phyloP scores from a whole-genome alignment of 495 filamentous ascomycete genomes.

The Jackrogersella minutella region DNA sequence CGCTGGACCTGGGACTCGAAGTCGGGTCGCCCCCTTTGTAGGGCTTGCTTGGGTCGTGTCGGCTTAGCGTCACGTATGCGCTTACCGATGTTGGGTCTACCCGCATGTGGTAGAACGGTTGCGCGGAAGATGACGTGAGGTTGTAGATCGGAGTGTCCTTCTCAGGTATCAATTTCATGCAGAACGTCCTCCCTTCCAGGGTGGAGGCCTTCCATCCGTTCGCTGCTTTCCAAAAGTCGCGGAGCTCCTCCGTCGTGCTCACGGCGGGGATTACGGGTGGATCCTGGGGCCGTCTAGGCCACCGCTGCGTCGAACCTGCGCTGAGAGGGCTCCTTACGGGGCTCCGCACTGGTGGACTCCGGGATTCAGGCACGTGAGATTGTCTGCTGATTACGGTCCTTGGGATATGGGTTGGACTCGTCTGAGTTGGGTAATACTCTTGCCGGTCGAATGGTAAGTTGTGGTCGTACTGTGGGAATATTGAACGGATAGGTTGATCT shows the following conservation, averaged over 20 bases:
- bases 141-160: slow-evolving; percentile 61
- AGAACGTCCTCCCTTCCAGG: slow-evolving; percentile 60
- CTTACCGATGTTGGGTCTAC: slow-evolving; percentile 63
- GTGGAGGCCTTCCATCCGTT: slow-evolving; percentile 63
- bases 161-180: slow-evolving; percentile 57
- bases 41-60: slow-evolving; percentile 62
- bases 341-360: slow-evolving; percentile 42
- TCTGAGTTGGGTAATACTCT: slow-evolving; percentile 69
- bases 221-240: slow-evolving; percentile 62
- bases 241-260: slow-evolving; percentile 60
- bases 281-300: slow-evolving; percentile 52
- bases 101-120: slow-evolving; percentile 62
- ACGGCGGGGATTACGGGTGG: slow-evolving; percentile 55
- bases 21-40: slow-evolving; percentile 47
- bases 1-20: slow-evolving; percentile 27
- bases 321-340: slow-evolving; percentile 44
- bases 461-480: slow-evolving; percentile 85
- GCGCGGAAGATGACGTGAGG: slow-evolving; percentile 54
- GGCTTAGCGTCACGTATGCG: slow-evolving; percentile 59
- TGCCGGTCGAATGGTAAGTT: slow-evolving; percentile 73
- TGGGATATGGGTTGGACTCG: slow-evolving; percentile 62
- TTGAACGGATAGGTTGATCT: slow-evolving; percentile 58
- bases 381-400: slow-evolving; percentile 63
- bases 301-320: slow-evolving; percentile 42
- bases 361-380: slow-evolving; percentile 59